Base-by-base conservation (phyloP, 2,329 filamentous ascomycete genomes). In the Karstenula rhodostoma region DNA sequence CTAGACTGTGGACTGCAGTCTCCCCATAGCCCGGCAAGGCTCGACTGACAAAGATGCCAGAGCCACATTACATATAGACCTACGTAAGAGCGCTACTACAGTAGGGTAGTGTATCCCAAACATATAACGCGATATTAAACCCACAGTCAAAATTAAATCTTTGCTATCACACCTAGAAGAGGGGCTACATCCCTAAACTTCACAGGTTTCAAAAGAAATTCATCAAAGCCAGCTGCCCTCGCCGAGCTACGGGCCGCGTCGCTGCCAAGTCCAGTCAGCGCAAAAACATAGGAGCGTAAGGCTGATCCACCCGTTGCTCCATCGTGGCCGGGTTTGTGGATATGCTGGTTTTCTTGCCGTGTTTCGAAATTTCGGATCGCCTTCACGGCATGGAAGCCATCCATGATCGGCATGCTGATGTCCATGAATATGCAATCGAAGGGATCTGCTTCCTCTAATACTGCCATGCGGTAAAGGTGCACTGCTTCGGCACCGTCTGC, bases 191-290 rank as follows among this genome's bases (percentile, higher is more conserved):
- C 61, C 32, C 64, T 67, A 61, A 76, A 71, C 10, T 71, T 67
- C 13, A 76, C 59, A 1, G 74, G 74, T 56, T 77, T 77, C 1
- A 71, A 74, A 59, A 77, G 63, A 55, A 75, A 77, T 22, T 71
- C 58, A 32, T 77, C 69, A 15, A 73, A 69, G 0, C 74, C 74
- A 4, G 67, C 69, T 35, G 57, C 68, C 59, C 70, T 67, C 8
- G 74, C 74, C 37, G 75, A 72, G 3, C 71, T 43, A 47, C 68
- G 69, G 0, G 67, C 67, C 9, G 64, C 68, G 0, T 67, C 68
- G 4, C 64, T 68, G 1, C 69, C 71, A 12, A 76, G 61, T 0
- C 74, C 74, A 19, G 74, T 77, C 15, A 77, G 55, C n/a, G 74
- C 74, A 13, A 72, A 47, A 22, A 64, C 56, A 37, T 62, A 42